Base-by-base conservation (phyloP, 257 asterid genomes). In the Ajuga chamaepitys region DNA sequence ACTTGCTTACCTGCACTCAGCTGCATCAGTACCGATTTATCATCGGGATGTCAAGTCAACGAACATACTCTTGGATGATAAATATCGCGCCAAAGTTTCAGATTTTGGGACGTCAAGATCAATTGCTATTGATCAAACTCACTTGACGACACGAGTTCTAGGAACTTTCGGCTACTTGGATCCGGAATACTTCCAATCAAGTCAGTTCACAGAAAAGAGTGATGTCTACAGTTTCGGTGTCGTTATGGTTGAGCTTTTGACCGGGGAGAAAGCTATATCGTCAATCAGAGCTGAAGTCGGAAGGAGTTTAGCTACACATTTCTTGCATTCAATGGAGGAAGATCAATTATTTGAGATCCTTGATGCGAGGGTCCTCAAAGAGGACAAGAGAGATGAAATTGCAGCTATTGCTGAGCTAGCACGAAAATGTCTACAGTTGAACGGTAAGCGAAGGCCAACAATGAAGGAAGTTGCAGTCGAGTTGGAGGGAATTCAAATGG, bases 161-260 rank as follows among this genome's bases (percentile, higher is more conserved):
- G 83, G 83, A 37, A 78, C 83, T 1, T 74, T 70, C 3, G 83
- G 83, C 3, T 78, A 78, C 58, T 65, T 78, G 64, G 83, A 78
- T 55, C 83, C 83, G 0, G 83, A 78, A 53, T 78, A 78, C 64
- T 74, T 78, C 68, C 71, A 51, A 3, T 70, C 80, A 30, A 30
- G 37, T 8, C 37, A 30, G 37, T 30, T 30, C 37, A 30, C 37
- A 30, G 37, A 30, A 1, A 30, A 30, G 37, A 30, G 37, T 30
- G 37, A 30, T 3, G 37, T 30, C 1, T 30, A 30, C 4, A 30
- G 37, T 3, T 30, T 30, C 37, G 37, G 37, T 4, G 37, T 30
- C 5, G 37, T 30, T 30, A 30, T 30, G 66, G 75, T 80, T 21
- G 79, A 80, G 73, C 85, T 80, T 32, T 61, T 76, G 50, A 76